These are phyloP conservation scores for Fusarium papillatum DNA, from an alignment of 2,329 filamentous ascomycete species.

Conservation along the genomic window DNA sequence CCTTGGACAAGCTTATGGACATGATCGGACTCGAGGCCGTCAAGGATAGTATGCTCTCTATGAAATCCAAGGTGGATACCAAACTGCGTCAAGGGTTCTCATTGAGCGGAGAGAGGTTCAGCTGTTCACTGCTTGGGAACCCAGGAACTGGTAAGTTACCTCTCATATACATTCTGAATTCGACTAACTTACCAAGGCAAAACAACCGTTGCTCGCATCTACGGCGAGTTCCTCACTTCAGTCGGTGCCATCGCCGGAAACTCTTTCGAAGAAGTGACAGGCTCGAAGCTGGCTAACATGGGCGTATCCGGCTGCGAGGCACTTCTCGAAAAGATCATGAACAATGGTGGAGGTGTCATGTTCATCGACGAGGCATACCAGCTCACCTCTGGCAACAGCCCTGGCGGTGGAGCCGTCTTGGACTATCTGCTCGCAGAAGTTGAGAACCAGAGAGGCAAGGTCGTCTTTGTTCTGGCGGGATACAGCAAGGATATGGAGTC, in stretches of 20 bases:
- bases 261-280: constrained; percentile 76
- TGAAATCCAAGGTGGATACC: constrained; percentile 75
- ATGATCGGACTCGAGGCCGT: constrained; percentile 81
- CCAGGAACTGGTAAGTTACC: constrained; percentile 75
- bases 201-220: constrained; percentile 81
- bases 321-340: constrained; percentile 61
- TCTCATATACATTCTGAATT: background rate
- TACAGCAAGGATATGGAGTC: constrained; percentile 82
- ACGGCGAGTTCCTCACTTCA: constrained; percentile 74
- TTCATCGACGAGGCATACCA: constrained; percentile 90
- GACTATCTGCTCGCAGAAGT: constrained; percentile 81
- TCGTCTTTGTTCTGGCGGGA: constrained; percentile 81
- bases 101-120: constrained; percentile 70
- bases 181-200: constrained; percentile 58
- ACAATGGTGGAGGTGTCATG: constrained; percentile 74
- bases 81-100: constrained; percentile 68
- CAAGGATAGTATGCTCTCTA: constrained; percentile 72
- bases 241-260: constrained; percentile 73
- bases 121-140: constrained; percentile 76
- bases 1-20: constrained; percentile 74
- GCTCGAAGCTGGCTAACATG: constrained; percentile 73
- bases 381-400: constrained; percentile 69
- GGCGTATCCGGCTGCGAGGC: constrained; percentile 71
- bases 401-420: constrained; percentile 72
- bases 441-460: constrained; percentile 77